Percentiles rank a stretch among this genome's conserved stretches.
Evolutionary conservation across 257 asterid species (phyloP).

Genomic region (Haberlea rhodopensis): DNA sequence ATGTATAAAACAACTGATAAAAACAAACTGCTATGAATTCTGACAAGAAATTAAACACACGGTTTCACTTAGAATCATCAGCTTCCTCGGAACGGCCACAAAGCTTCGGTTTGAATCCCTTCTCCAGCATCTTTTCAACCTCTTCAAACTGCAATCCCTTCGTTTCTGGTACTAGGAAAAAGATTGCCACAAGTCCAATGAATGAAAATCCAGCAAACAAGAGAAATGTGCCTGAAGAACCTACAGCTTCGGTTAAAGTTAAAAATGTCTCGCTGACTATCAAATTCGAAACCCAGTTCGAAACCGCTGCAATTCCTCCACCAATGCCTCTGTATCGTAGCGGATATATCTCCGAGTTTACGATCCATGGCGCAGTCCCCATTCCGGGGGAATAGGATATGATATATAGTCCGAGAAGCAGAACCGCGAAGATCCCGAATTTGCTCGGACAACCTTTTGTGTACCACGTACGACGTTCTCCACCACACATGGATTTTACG

Average conservation of each 20-base stretch:
- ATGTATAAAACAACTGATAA: neutral
- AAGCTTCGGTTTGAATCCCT: conserved; percentile 54
- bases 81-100: conserved; percentile 31
- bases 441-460: conserved; percentile 72
- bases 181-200: conserved; percentile 53
- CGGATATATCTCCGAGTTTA: conserved; percentile 82
- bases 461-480: conserved; percentile 55
- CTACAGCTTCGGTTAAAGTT: conserved; percentile 58
- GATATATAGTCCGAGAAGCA: conserved; percentile 58
- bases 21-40: neutral
- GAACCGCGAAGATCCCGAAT: conserved; percentile 55
- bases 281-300: conserved; percentile 72
- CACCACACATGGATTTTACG: conserved; percentile 31
- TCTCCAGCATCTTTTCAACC: conserved; percentile 72
- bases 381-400: conserved; percentile 70
- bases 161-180: conserved; percentile 73
- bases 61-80: conserved; percentile 20
- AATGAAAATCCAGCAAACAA: conserved; percentile 69
- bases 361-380: conserved; percentile 82
- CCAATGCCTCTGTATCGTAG: conserved; percentile 63
- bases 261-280: conserved; percentile 72
- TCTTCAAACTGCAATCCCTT: conserved; percentile 76
- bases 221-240: conserved; percentile 65
- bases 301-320: conserved; percentile 83
- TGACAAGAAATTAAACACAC: neutral